Evolutionary conservation across 129 eudicot species (phyloP).

Genomic region (Flaveria sonorensis): DNA sequence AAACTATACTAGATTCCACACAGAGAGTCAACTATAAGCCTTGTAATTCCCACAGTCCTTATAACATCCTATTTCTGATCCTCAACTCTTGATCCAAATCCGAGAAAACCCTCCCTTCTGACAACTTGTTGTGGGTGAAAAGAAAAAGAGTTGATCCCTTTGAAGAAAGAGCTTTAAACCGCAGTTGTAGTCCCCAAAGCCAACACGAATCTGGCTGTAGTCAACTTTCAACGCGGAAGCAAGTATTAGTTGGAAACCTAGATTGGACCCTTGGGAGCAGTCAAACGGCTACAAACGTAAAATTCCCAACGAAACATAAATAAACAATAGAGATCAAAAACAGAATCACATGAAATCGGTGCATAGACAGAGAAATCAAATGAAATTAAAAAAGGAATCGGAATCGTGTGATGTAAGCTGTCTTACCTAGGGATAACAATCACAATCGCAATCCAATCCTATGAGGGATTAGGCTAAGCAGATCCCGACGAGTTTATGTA

Average conservation of each 20-base stretch:
- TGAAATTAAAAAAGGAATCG: not conserved
- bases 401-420: slow-evolving; percentile 26
- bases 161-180: too few relatives aligned
- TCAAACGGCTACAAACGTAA: slow-evolving; percentile 13
- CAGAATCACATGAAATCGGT: not conserved
- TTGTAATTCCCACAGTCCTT: not conserved
- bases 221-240: slow-evolving; percentile 24
- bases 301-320: not conserved
- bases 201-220: slow-evolving; percentile 23
- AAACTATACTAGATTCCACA: slow-evolving; percentile 6
- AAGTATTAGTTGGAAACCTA: slow-evolving; percentile 10
- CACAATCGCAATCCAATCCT: not conserved
- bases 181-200: slow-evolving; percentile 10
- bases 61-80: not conserved
- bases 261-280: slow-evolving; percentile 1
- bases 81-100: slow-evolving; percentile 5
- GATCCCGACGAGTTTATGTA: slow-evolving; percentile 9
- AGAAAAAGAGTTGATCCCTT: too few relatives aligned
- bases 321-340: not conserved
- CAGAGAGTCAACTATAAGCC: not conserved
- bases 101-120: not conserved
- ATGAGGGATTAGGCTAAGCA: not conserved
- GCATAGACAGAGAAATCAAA: not conserved
- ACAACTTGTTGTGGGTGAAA: not conserved
- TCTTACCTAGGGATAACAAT: slow-evolving; percentile 25